Percentiles rank a stretch among this genome's conserved stretches.
Evolutionary conservation across 2,329 filamentous ascomycete genomes (phyloP).

Genomic region (Penicillium psychrosexuale): DNA sequence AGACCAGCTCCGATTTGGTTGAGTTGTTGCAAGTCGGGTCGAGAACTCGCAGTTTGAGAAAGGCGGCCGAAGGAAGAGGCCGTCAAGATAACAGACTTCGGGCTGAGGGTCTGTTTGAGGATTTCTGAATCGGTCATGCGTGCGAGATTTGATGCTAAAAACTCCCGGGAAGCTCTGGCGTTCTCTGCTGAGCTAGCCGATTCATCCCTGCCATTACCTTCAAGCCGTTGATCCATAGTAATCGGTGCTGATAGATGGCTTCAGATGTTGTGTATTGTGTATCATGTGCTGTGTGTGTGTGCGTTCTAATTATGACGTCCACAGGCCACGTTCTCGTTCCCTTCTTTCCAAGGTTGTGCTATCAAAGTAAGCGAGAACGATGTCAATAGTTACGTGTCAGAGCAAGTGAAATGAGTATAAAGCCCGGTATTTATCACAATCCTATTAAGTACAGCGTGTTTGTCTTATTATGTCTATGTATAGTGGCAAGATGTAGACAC

Average conservation of each 20-base stretch:
- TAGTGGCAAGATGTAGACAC: no score
- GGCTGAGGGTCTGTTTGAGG: constrained; percentile 1
- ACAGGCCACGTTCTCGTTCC: no score
- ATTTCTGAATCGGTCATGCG: not conserved
- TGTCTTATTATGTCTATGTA: no score
- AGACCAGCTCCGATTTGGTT: constrained; percentile 12
- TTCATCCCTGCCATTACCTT: not conserved
- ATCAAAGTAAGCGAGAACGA: no score
- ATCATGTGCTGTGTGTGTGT: no score
- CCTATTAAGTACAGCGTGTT: no score
- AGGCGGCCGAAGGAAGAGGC: constrained; percentile 2
- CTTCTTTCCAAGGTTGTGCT: no score
- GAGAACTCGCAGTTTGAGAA: not conserved
- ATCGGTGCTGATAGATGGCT: not conserved
- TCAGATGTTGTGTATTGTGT: no score
- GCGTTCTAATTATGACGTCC: no score
- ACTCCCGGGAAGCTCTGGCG: not conserved
- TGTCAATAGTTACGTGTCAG: no score
- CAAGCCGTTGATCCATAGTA: not conserved
- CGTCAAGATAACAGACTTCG: constrained; percentile 3
- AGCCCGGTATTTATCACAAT: no score
- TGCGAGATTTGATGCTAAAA: not conserved
- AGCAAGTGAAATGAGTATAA: no score
- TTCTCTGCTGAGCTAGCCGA: not conserved
- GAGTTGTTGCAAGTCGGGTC: constrained; percentile 2